Base-by-base conservation (phyloP, 1,284 basidiomycete genomes). In the Peniophora sp. region DNA sequence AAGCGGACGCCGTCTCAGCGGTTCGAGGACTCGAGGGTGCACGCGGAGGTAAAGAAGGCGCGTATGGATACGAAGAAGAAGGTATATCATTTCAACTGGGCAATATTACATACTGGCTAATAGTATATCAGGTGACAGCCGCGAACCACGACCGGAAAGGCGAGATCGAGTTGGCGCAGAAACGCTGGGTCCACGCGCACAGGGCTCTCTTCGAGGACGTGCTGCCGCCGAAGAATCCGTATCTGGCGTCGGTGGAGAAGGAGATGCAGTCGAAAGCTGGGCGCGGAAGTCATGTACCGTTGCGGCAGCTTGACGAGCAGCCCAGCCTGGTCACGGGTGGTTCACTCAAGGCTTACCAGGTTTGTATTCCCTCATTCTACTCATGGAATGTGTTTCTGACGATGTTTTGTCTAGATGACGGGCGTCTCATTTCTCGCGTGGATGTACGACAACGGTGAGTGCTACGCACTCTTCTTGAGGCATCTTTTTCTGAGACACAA, bases 311-410 rank as follows among this genome's bases (percentile, higher is more conserved):
- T 44, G 66, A 66, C 20, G 65, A 65, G 42, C 79, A 82, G 52
- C 79, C 79, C 0, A 54, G 57, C 3, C 61, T 71, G 37, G 66
- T 82, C 8, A 60, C 61, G 36, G 69, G 69, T 3, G 79, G 79
- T 6, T 52, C 62, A 23, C 76, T 82, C 75, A 81, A 81, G 59
- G 76, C 74, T 48, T 81, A 82, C 62, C 79, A 82, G 67, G 77
- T 76, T 34, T 1, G 61, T 17, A 47, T 2, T 18, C 17, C 48
- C 20, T 12, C 10, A 18, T 20, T 53, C n/a, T 15, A 41, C 24
- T 54, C 22, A 45, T 8, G 2, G 45, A n/a, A 23, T 45, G 18
- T 3, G 39, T 48, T 1, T 18, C 23, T 50, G 35, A 35, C 32
- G 15, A 32, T 34, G 5, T 3, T 24, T 14, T 49, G 12, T 3